Evolutionary conservation across 164 flowering plant species (phyloP).

Genomic region (Vitis vinifera): DNA sequence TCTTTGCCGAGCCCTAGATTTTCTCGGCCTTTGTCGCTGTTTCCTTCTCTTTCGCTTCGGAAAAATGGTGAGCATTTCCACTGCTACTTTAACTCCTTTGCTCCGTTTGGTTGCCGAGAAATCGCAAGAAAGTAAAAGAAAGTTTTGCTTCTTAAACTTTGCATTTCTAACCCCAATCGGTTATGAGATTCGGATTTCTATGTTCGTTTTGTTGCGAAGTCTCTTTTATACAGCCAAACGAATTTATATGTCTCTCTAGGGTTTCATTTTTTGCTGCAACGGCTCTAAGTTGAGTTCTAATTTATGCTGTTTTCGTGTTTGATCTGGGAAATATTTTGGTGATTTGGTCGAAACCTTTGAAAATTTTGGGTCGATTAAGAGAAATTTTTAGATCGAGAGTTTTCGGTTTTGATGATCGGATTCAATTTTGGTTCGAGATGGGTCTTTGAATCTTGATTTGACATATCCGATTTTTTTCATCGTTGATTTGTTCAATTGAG

Average conservation of each 20-base stretch:
- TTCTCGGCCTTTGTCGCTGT: conserved; percentile 10
- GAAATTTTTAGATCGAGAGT: too few relatives aligned
- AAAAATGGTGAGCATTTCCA: conserved; percentile 17
- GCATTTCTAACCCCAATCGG: too few relatives aligned
- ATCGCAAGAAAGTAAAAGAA: too few relatives aligned
- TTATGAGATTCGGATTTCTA: too few relatives aligned
- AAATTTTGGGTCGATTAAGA: too few relatives aligned
- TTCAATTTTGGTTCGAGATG: not conserved
- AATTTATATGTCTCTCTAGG: not conserved
- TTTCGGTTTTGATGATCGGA: not conserved
- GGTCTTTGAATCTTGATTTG: not conserved
- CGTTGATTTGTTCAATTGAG: not conserved
- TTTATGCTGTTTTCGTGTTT: conserved; percentile 4
- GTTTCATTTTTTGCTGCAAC: not conserved
- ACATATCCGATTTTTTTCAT: not conserved
- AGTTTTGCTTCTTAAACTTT: too few relatives aligned
- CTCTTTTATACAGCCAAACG: too few relatives aligned
- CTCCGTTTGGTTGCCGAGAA: too few relatives aligned
- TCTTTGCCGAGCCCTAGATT: conserved; percentile 17
- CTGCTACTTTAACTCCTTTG: not conserved
- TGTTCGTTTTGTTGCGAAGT: too few relatives aligned
- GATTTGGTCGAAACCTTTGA: too few relatives aligned
- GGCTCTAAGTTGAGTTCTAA: not conserved
- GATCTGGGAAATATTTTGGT: conserved; percentile 6
- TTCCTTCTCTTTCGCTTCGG: conserved; percentile 7